phyloP scores from a whole-genome alignment of 192 early-diverging fungal genomes.

The Spizellomyces punctatus region DNA sequence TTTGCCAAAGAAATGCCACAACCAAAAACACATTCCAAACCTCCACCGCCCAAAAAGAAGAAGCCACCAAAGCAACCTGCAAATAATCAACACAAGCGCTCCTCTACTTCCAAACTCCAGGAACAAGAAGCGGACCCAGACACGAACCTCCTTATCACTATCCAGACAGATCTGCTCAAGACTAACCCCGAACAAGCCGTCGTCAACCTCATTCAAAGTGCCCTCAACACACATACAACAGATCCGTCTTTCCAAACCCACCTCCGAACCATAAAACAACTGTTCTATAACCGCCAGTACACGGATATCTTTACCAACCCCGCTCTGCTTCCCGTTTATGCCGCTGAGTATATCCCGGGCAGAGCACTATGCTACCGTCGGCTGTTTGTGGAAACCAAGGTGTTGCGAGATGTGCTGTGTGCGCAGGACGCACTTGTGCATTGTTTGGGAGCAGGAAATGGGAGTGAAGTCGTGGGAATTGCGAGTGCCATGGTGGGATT shows the following conservation, averaged over 20 bases:
- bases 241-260: constrained; percentile 61
- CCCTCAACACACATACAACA: constrained; percentile 42
- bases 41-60: background rate
- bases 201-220: constrained; percentile 8
- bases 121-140: background rate
- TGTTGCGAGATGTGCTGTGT: constrained; percentile 55
- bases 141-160: background rate
- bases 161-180: background rate
- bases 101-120: background rate
- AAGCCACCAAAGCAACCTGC: background rate
- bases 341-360: constrained; percentile 83
- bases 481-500: constrained; percentile 58
- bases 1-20: background rate
- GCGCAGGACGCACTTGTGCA: constrained; percentile 49
- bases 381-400: constrained; percentile 57
- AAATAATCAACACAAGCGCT: background rate
- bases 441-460: constrained; percentile 81
- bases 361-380: constrained; percentile 85
- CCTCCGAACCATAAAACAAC: constrained; percentile 76
- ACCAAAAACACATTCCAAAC: background rate
- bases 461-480: constrained; percentile 83
- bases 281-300: constrained; percentile 84
- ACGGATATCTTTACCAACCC: constrained; percentile 78
- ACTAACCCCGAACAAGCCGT: constrained; percentile 19
- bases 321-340: constrained; percentile 75